A percentile compares a stretch with the other conserved stretches of the same genome.
These are phyloP conservation scores for Penicillium sp. DNA, from an alignment of 2,329 filamentous ascomycete genomes.

Conservation along the genomic window DNA sequence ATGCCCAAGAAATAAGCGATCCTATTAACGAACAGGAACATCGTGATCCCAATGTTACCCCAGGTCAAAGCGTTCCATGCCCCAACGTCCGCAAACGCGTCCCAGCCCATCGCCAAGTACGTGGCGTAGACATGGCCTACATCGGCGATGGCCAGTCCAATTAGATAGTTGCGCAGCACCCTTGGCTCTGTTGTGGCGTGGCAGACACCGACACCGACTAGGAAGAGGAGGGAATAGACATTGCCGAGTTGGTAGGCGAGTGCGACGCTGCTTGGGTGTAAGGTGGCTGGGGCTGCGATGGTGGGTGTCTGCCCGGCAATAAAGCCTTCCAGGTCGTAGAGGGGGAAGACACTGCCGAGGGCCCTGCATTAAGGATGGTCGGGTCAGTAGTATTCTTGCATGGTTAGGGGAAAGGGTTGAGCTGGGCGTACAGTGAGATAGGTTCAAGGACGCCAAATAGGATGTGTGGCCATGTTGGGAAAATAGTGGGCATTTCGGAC, in stretches of 20 bases:
- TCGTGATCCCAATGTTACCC: constrained; percentile 68
- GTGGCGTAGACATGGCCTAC: constrained; percentile 65
- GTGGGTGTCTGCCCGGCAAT: constrained; percentile 59
- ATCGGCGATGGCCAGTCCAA: constrained; percentile 63
- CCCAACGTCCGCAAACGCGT: constrained; percentile 51
- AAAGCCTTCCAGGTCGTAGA: constrained; percentile 60
- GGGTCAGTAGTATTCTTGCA: constrained; percentile 2
- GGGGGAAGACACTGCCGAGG: constrained; percentile 56
- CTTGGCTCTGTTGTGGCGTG: constrained; percentile 62
- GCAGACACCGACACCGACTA: constrained; percentile 63
- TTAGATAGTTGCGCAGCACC: constrained; percentile 65
- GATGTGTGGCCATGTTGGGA: constrained; percentile 62
- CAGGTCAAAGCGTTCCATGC: constrained; percentile 69
- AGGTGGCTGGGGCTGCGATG: constrained; percentile 23
- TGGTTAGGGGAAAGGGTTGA: constrained; percentile 1
- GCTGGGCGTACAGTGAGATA: constrained; percentile 57
- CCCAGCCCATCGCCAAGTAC: constrained; percentile 56
- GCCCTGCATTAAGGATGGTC: constrained; percentile 44
- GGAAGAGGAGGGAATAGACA: constrained; percentile 62
- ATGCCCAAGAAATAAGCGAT: constrained; percentile 57
- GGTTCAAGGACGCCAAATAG: constrained; percentile 69
- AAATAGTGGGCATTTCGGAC: constrained; percentile 42
- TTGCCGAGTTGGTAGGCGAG: constrained; percentile 68
- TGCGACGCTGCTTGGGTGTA: constrained; percentile 47
- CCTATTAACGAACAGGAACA: constrained; percentile 56